phyloP scores from a whole-genome alignment of 352 stramenopile species.

The Lagenidium giganteum region DNA sequence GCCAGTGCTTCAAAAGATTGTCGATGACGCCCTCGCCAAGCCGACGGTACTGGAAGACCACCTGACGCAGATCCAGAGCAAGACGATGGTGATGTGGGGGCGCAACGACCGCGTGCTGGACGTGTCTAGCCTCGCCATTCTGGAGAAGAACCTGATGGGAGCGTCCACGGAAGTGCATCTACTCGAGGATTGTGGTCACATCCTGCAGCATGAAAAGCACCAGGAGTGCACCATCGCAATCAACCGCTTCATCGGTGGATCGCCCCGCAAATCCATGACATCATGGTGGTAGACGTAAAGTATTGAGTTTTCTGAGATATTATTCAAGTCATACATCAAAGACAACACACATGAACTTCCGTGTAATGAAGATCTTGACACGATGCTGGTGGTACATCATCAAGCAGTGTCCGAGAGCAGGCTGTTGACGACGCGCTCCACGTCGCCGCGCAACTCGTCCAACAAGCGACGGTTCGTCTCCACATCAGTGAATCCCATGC shows the following conservation, averaged over 20 bases:
- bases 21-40: conserved; percentile 42
- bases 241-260: conserved; percentile 48
- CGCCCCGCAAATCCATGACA: no score
- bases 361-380: no score
- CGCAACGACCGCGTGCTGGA: conserved; percentile 66
- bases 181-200: conserved; percentile 63
- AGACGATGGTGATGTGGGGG: conserved; percentile 67
- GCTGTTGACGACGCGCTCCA: conserved; percentile 39
- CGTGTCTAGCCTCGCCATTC: conserved; percentile 56
- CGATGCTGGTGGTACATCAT: no score
- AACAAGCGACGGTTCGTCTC: conserved; percentile 39
- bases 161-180: conserved; percentile 34
- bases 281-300: no score
- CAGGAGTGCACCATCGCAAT: conserved; percentile 50
- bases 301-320: no score
- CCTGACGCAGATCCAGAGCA: conserved; percentile 43
- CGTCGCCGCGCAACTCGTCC: conserved; percentile 36
- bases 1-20: conserved; percentile 56
- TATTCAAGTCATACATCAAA: no score
- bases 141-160: conserved; percentile 39
- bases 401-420: conserved; percentile 43
- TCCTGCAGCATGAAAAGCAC: conserved; percentile 63
- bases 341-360: no score
- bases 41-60: conserved; percentile 58
- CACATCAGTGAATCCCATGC: conserved; percentile 59